Conservation (phyloP, 345 rosid genomes). For the Cardamine occulta region DNA sequence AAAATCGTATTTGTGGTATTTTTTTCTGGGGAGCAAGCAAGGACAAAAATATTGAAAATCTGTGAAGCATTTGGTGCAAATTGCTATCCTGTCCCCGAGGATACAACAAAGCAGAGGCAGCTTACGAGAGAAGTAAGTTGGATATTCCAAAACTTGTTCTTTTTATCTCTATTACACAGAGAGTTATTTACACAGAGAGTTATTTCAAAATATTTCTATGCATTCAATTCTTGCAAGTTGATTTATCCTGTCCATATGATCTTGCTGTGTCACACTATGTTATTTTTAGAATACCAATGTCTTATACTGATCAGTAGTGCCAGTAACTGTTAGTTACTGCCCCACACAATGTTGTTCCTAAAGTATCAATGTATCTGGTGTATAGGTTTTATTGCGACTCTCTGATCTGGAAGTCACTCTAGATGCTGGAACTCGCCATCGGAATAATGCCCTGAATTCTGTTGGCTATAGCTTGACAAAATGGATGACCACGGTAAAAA, state of each 20-base stretch:
- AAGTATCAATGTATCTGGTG: constrained; percentile 33
- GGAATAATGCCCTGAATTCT: constrained; percentile 71
- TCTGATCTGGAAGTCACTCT: constrained; percentile 94
- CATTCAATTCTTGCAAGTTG: background rate
- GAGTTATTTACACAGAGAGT: background rate
- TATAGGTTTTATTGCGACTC: constrained; percentile 80
- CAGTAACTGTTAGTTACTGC: constrained; percentile 14
- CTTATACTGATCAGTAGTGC: constrained; percentile 25
- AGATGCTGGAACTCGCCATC: constrained; percentile 85
- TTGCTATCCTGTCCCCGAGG: constrained; percentile 96
- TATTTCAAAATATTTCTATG: constrained; percentile 12
- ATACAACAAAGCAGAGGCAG: constrained; percentile 82
- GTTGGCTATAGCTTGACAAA: constrained; percentile 70
- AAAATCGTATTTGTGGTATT: constrained; percentile 87
- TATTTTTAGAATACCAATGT: constrained; percentile 24
- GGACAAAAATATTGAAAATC: constrained; percentile 77
- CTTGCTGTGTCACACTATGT: constrained; percentile 20
- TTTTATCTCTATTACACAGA: background rate
- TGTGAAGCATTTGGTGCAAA: constrained; percentile 98
- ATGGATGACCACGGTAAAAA: constrained; percentile 80
- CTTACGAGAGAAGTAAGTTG: constrained; percentile 85
- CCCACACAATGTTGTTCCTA: constrained; percentile 12
- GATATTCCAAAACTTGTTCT: constrained; percentile 14
- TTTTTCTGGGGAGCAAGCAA: constrained; percentile 99
- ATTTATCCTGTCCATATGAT: constrained; percentile 26